Base-by-base conservation (phyloP, 2,329 filamentous ascomycete species). In the Xylaria multiplex region DNA sequence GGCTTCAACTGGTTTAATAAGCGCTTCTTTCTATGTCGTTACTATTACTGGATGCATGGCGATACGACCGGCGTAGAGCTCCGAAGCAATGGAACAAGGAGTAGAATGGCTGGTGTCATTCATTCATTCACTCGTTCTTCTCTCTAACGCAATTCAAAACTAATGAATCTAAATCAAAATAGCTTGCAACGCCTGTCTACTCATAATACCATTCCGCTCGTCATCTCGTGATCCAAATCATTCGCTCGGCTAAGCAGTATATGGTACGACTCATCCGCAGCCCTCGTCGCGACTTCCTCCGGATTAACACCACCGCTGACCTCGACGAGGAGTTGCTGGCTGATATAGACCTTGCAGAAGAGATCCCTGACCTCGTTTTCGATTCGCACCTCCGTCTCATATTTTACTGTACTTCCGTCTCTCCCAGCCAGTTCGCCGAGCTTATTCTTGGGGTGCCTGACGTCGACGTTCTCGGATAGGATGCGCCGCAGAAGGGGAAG, bases 361-460 rank as follows among this genome's bases (percentile, higher is more conserved):
- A 72, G 61, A 35, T 68, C 68, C 22, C 66, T 67, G 24, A 59
- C 63, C 2, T 67, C 69, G 27, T 62, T 75, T 5, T 74, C 74
- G 1, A 69, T 70, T 0, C 68, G 55, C 2, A 72, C 68, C 16
- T 79, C 77, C 22, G 81, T 71, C 6, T 77, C 74, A 75, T 93
- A 93, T 40, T 79, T 76, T 0, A 93, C 84, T 32, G 75, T 83
- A 62, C 84, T 78, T 1, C 62, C 70, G 0, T 56, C 42, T 52
- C 46, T 77, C 3, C 80, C 83, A 0, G 88, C 88, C 37, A 91
- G 70, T 50, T 83, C 79, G 0, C 90, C 89, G 8, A 96, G 78
- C 64, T 88, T 83, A 75, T 93, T 89, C 77, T 93, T 94, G 0
- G 88, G 88, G 66, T 90, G 87, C 68, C 81, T 73, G 6, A 84